Base-by-base conservation (phyloP, 2,329 filamentous ascomycete species). In the Teratosphaeria epicoccoides region DNA sequence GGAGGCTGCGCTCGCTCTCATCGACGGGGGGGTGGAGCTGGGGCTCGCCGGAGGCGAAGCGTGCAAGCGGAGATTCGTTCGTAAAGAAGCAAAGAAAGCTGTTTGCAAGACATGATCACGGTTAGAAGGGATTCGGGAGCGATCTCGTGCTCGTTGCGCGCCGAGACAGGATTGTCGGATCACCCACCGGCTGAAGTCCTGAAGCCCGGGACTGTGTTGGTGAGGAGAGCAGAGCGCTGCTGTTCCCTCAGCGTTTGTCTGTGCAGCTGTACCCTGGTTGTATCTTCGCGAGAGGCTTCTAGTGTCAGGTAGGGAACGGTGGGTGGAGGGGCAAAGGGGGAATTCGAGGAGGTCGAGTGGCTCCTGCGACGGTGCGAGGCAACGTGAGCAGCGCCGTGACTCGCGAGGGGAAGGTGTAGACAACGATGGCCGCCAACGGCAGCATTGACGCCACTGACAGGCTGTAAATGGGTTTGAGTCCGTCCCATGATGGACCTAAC, bases 11-110 rank as follows among this genome's bases (percentile, higher is more conserved):
- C 64, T 67, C 49, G 63, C 63, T 50, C 67, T 66, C 63, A 74
- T 73, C 50, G 79, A 76, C 20, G 84, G 83, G 23, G 85, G 87
- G 55, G 79, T 84, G 51, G 76, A 74, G 54, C 80, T 76, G 47
- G 84, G 83, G 44, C 82, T 79, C 57, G 84, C 70, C 52, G 81
- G 55, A 75, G 82, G 64, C 26, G 74, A 72, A 60, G 71, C 74
- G 63, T 62, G 61, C 52, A 91, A 81, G 61, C 84, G 83, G 51
- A 93, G 79, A 64, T 93, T 93, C 57, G 85, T 85, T 59, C 86
- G 82, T 14, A 93, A 77, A 60, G 88, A 91, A 51, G 82, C 85
- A 70, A 93, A 85, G 73, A 93, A 93, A 24, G 87, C 87, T 93
- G 68, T 47, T 40, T 22, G 51, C 49, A 47, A 47, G 44, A 43